These are phyloP conservation scores for Aurifilum marmelostoma DNA, from an alignment of 2,329 filamentous ascomycete species.

Conservation along the genomic window DNA sequence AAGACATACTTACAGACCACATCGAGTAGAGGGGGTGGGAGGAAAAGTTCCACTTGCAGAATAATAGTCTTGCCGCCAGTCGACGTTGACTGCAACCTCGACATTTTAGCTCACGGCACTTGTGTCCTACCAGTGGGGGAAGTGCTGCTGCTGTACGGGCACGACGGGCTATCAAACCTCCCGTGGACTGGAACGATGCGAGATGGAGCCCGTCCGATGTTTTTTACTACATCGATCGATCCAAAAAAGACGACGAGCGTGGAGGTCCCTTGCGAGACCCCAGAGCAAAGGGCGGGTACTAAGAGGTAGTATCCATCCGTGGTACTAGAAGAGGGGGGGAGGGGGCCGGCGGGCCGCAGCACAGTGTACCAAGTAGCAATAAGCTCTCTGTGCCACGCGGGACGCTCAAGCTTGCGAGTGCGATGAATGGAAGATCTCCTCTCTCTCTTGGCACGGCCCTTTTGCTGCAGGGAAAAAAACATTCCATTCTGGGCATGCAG, in stretches of 20 bases:
- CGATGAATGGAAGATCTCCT: background rate
- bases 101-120: background rate
- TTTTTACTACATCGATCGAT: background rate
- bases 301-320: background rate
- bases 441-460: conserved; percentile 20
- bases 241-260: background rate
- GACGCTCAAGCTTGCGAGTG: background rate
- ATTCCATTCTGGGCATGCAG: conserved; percentile 23
- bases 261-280: conserved; percentile 8
- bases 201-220: background rate
- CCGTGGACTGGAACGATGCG: conserved; percentile 1
- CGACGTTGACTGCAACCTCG: background rate
- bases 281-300: background rate
- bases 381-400: background rate
- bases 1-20: background rate
- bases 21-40: too few relatives aligned
- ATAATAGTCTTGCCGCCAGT: background rate
- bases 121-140: background rate
- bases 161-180: background rate
- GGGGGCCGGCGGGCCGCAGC: background rate
- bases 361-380: conserved; percentile 18
- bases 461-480: conserved; percentile 12
- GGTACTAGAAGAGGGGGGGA: too few relatives aligned
- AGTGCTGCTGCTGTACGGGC: background rate
- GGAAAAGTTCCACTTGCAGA: background rate